These are phyloP conservation scores for Cyberlindnera maritima DNA, from an alignment of 805 yeast species.

Conservation along the genomic window DNA sequence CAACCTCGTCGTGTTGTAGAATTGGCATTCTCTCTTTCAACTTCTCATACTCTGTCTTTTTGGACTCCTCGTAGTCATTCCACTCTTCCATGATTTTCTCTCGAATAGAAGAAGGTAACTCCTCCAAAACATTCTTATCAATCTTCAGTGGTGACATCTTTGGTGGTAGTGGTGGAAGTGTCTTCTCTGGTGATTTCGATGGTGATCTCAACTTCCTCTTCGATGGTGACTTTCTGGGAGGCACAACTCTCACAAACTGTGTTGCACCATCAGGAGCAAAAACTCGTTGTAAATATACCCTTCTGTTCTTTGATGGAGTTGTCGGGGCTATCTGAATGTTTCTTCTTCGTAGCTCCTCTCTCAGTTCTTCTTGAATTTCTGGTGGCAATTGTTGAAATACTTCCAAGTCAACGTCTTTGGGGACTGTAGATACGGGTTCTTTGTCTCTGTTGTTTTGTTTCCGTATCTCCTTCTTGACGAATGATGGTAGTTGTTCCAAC, in stretches of 20 bases:
- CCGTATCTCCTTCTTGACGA: conserved; percentile 14
- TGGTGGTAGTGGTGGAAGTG: neutral
- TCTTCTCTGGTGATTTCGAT: conserved; percentile 13
- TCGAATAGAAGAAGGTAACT: conserved; percentile 23
- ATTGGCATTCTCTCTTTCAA: conserved; percentile 10
- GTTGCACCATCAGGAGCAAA: conserved; percentile 15
- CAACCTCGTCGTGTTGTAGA: neutral
- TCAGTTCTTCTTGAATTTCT: conserved; percentile 62
- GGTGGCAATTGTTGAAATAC: conserved; percentile 64
- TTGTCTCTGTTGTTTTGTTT: conserved; percentile 16
- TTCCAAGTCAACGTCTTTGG: conserved; percentile 53
- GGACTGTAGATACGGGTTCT: conserved; percentile 23
- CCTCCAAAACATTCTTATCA: conserved; percentile 25
- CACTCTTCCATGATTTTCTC: conserved; percentile 22
- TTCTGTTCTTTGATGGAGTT: conserved; percentile 22
- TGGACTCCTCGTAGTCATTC: conserved; percentile 14
- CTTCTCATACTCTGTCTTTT: conserved; percentile 14
- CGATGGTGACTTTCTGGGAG: conserved; percentile 17
- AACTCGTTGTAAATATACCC: conserved; percentile 24
- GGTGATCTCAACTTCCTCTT: conserved; percentile 18
- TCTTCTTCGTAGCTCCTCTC: conserved; percentile 47
- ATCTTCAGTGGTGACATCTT: conserved; percentile 7
- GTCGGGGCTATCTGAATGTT: conserved; percentile 23
- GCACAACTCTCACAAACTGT: conserved; percentile 19
- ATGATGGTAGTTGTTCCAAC: conserved; percentile 26